Evolutionary conservation across 805 yeast species (phyloP).

Genomic region (Candida pseudoglaebosa): DNA sequence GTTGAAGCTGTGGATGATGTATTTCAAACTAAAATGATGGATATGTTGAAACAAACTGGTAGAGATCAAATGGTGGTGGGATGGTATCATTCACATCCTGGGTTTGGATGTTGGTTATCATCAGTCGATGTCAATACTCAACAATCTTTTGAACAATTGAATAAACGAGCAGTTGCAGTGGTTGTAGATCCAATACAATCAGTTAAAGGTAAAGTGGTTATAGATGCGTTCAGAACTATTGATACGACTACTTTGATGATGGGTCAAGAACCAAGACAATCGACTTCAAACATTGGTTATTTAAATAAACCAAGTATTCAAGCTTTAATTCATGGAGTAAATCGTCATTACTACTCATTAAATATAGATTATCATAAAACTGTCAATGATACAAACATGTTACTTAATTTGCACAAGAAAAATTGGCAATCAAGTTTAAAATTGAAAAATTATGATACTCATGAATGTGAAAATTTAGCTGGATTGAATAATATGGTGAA

Average conservation of each 20-base stretch:
- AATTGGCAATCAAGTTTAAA: constrained; percentile 93
- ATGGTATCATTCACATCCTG: constrained; percentile 99
- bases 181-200: constrained; percentile 98
- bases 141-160: constrained; percentile 94
- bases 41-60: constrained; percentile 98
- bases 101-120: constrained; percentile 99
- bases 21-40: constrained; percentile 99
- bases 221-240: constrained; percentile 95
- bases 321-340: constrained; percentile 93
- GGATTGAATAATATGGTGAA: constrained; percentile 78
- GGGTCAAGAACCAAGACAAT: constrained; percentile 97
- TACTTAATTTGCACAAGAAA: constrained; percentile 87
- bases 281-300: constrained; percentile 93
- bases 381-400: constrained; percentile 86
- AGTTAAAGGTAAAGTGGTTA: constrained; percentile 97
- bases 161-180: constrained; percentile 95
- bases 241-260: constrained; percentile 84
- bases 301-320: constrained; percentile 95
- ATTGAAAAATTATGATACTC: constrained; percentile 69
- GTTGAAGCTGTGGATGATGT: constrained; percentile 99
- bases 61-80: constrained; percentile 99
- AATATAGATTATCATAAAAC: constrained; percentile 95
- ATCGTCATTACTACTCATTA: constrained; percentile 93
- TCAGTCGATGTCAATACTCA: constrained; percentile 97
- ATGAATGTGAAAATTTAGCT: constrained; percentile 70